These are phyloP conservation scores for Yamagishiella unicocca DNA, from an alignment of 139 green algal genomes.

Conservation along the genomic window DNA sequence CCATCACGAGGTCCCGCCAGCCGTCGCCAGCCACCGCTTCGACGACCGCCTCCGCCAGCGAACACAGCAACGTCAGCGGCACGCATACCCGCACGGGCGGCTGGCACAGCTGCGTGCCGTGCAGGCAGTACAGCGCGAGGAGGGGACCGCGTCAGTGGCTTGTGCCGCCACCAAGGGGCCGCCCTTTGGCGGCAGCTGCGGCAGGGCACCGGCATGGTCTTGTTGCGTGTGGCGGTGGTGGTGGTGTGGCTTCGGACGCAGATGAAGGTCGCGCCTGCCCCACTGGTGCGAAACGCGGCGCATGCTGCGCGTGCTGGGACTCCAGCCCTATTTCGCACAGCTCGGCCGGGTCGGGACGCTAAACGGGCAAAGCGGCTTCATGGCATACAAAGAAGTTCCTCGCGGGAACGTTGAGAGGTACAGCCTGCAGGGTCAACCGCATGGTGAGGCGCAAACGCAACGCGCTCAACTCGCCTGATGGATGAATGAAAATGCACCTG, in stretches of 20 bases:
- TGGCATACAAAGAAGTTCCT: slow-evolving; percentile 31
- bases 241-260: background rate
- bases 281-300: background rate
- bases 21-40: slow-evolving; percentile 28
- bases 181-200: no score
- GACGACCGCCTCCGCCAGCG: background rate
- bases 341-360: background rate
- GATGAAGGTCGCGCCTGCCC: background rate
- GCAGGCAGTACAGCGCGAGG: slow-evolving; percentile 32
- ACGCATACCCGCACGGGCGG: slow-evolving; percentile 14
- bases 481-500: slow-evolving; percentile 2
- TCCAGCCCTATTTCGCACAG: background rate
- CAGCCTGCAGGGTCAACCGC: no score
- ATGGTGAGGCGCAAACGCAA: no score
- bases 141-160: no score
- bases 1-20: background rate
- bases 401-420: slow-evolving; percentile 19
- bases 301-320: background rate
- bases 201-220: background rate
- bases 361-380: slow-evolving; percentile 13
- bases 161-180: no score
- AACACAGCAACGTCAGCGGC: slow-evolving; percentile 34
- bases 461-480: background rate
- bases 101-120: slow-evolving; percentile 27
- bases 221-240: background rate